Evolutionary conservation across 306 rosid genomes (phyloP).

Genomic region (Quercus dentata): DNA sequence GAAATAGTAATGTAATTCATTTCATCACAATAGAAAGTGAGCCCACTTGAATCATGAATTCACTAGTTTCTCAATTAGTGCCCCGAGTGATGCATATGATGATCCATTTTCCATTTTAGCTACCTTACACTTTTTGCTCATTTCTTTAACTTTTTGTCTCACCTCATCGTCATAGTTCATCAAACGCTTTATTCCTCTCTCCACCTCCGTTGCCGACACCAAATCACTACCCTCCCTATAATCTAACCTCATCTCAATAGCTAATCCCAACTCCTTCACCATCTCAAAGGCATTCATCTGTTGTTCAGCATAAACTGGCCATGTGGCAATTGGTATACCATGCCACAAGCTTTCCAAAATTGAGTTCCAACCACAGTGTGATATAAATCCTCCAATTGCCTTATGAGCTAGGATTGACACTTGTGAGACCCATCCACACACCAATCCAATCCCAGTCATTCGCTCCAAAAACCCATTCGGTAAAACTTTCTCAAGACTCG

Average conservation of each 20-base stretch:
- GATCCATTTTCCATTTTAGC: constrained; percentile 36
- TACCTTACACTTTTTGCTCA: constrained; percentile 22
- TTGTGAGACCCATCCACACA: constrained; percentile 58
- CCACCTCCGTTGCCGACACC: constrained; percentile 40
- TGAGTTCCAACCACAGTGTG: constrained; percentile 75
- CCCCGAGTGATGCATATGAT: constrained; percentile 12
- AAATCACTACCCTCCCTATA: constrained; percentile 31
- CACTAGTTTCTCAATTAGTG: constrained; percentile 1
- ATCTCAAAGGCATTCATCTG: constrained; percentile 59
- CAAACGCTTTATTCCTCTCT: constrained; percentile 23
- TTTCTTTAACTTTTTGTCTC: constrained; percentile 35
- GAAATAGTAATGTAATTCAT: too few species aligned
- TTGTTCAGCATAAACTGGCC: constrained; percentile 62
- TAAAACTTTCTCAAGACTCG: not conserved
- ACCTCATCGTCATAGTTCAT: constrained; percentile 31
- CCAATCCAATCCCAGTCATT: constrained; percentile 33
- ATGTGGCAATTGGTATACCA: constrained; percentile 59
- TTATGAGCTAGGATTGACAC: constrained; percentile 36
- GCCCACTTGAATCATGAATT: not conserved
- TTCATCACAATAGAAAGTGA: not conserved
- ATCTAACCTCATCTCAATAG: constrained; percentile 52
- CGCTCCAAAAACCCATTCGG: constrained; percentile 42
- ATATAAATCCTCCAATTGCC: constrained; percentile 51
- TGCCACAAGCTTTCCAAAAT: constrained; percentile 58
- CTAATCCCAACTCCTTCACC: constrained; percentile 58